These are phyloP conservation scores for Sanguinoderma infundibulare DNA, from an alignment of 1,284 basidiomycete species.

Conservation along the genomic window DNA sequence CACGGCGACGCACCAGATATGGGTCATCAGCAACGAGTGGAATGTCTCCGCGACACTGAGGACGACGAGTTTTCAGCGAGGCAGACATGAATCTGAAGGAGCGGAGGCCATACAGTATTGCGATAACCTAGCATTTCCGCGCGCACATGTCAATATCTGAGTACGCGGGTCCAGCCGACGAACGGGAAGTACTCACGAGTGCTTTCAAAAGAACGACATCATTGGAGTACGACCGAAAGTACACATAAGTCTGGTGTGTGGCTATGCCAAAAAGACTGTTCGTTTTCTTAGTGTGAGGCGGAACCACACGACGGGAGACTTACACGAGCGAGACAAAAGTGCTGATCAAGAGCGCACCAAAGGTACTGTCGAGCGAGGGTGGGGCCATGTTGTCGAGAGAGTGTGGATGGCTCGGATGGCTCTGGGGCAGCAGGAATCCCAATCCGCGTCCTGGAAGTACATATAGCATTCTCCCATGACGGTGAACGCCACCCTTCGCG, in stretches of 20 bases:
- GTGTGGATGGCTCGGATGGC: no score
- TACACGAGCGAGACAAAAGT: neutral
- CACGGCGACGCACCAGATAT: neutral
- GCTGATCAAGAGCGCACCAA: conserved; percentile 1
- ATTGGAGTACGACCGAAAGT: neutral
- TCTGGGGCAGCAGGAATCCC: no score
- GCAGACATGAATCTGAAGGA: neutral
- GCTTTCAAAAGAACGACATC: neutral
- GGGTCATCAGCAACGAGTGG: neutral
- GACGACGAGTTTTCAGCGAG: neutral
- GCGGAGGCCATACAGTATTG: neutral
- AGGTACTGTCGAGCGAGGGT: neutral
- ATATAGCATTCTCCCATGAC: no score
- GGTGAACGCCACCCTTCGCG: no score
- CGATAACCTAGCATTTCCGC: neutral
- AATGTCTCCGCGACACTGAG: neutral
- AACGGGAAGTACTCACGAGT: neutral
- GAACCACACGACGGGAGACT: neutral
- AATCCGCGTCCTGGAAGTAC: no score
- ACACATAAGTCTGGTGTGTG: neutral
- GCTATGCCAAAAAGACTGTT: neutral
- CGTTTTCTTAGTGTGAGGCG: neutral
- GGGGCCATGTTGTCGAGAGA: no score
- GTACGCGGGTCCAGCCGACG: neutral
- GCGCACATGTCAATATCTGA: neutral